These are phyloP conservation scores for thale cress (Arabidopsis thaliana) DNA, from an alignment of 345 rosid genomes.

Conservation along the genomic window TAIR10.1 NC_003075.7:677001-677500, in stretches of 20 bases:
- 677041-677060: not conserved
- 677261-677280: constrained; percentile 79
- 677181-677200: constrained; percentile 3
- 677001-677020: no score
- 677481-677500: constrained; percentile 89
- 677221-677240: not conserved
- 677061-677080: not conserved
- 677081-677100: not conserved
- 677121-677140: not conserved
- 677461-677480: constrained; percentile 78
- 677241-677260: not conserved
- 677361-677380: not conserved
- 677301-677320: constrained; percentile 58
- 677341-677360: not conserved
- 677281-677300: constrained; percentile 96
- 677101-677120: not conserved
- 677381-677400: constrained; percentile 45
- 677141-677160: not conserved
- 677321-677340: not conserved
- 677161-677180: constrained; percentile 12
- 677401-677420: constrained; percentile 75
- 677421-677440: constrained; percentile 96
- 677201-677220: not conserved
- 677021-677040: no score
- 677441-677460: constrained; percentile 90